These are phyloP conservation scores for Saccharum hybrid DNA, from an alignment of 202 grass and related monocot genomes.

Conservation along the genomic window DNA sequence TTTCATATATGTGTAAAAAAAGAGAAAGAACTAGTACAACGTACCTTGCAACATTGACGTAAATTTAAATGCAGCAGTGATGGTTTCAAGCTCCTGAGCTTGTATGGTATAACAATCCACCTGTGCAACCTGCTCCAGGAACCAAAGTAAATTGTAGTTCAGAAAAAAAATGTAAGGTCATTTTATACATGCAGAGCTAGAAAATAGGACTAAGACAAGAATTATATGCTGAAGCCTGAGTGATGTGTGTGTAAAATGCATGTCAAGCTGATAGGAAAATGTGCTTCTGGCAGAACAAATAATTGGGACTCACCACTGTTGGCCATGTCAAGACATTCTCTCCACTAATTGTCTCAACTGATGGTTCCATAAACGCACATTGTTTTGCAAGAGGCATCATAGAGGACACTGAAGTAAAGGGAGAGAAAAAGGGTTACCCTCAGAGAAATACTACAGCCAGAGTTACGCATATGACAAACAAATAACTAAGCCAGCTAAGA, in stretches of 20 bases:
- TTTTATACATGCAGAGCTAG: neutral
- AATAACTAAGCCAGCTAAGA: conserved; percentile 12
- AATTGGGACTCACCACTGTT: conserved; percentile 62
- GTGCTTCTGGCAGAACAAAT: conserved; percentile 1
- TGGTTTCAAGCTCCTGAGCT: conserved; percentile 78
- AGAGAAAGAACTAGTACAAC: conserved; percentile 32
- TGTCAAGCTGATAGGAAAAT: conserved; percentile 41
- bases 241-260: conserved; percentile 19
- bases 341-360: conserved; percentile 89
- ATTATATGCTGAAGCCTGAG: conserved; percentile 5
- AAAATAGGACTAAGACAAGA: conserved; percentile 5
- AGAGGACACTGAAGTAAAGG: conserved; percentile 74
- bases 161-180: conserved; percentile 15
- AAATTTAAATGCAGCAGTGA: conserved; percentile 75
- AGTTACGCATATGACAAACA: conserved; percentile 32
- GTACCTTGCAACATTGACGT: conserved; percentile 93
- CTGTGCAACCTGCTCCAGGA: conserved; percentile 64
- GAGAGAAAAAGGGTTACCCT: conserved; percentile 39
- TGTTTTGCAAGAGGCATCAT: conserved; percentile 90
- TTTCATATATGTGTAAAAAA: conserved; percentile 17
- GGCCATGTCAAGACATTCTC: conserved; percentile 99
- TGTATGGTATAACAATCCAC: conserved; percentile 97
- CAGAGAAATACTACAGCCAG: conserved; percentile 13
- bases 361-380: conserved; percentile 86
- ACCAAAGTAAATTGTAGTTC: conserved; percentile 42